Conservation (phyloP, 1,284 basidiomycete species). For the Flammula alnicola region DNA sequence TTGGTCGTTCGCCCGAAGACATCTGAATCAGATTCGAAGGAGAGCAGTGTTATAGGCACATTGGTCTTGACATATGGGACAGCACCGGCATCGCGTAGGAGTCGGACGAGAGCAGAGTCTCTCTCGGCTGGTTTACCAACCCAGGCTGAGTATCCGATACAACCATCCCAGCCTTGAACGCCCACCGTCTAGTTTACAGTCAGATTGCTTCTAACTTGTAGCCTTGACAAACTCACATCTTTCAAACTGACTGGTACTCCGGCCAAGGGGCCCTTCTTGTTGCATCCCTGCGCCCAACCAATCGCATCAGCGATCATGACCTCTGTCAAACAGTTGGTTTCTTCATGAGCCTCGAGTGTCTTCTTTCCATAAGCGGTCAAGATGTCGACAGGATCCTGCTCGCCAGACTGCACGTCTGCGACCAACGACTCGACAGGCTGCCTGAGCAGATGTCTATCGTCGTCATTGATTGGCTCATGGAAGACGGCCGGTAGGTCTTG, state of each 20-base stretch:
- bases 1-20: constrained; percentile 73
- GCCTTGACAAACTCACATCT: constrained; percentile 47
- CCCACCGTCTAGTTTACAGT: constrained; percentile 47
- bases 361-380: constrained; percentile 55
- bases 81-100: constrained; percentile 71
- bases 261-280: constrained; percentile 49
- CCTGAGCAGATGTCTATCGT: constrained; percentile 45
- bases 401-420: constrained; percentile 43
- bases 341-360: constrained; percentile 54
- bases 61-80: constrained; percentile 83
- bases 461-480: constrained; percentile 41
- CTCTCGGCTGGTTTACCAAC: constrained; percentile 46
- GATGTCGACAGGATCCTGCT: constrained; percentile 44
- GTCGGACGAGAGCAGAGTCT: constrained; percentile 57
- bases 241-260: constrained; percentile 55
- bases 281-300: constrained; percentile 45
- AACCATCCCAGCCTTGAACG: constrained; percentile 60
- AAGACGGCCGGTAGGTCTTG: constrained; percentile 43
- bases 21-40: constrained; percentile 75
- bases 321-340: constrained; percentile 64
- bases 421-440: constrained; percentile 47
- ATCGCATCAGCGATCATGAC: constrained; percentile 53
- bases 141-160: constrained; percentile 64
- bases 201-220: too few relatives aligned
- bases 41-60: constrained; percentile 71